phyloP scores from a whole-genome alignment of 495 filamentous ascomycete genomes.

The Xylaria cubensis region DNA sequence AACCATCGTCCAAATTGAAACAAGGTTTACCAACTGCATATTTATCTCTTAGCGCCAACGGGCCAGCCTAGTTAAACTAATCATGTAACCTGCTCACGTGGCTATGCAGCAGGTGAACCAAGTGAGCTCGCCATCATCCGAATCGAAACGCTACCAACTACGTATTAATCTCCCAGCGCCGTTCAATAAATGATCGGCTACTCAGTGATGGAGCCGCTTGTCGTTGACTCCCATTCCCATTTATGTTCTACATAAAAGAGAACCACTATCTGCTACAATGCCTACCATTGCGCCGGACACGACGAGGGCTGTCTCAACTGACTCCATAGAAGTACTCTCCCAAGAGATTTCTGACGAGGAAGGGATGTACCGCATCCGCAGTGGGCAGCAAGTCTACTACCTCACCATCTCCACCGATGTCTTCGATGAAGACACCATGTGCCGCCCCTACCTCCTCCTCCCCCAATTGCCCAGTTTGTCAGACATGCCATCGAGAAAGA shows the following conservation, averaged over 20 bases:
- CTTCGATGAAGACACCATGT: conserved; percentile 30
- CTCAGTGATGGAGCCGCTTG: conserved; percentile 16
- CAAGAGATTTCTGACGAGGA: conserved; percentile 19
- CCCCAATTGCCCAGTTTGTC: conserved; percentile 8
- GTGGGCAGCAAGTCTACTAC: conserved; percentile 18
- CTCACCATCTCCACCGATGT: conserved; percentile 24
- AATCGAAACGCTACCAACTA: background rate
- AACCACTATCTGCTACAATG: conserved; percentile 14
- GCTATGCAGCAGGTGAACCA: too few relatives aligned
- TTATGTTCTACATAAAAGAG: conserved; percentile 11
- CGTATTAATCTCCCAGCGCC: conserved; percentile 14
- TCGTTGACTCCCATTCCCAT: conserved; percentile 4
- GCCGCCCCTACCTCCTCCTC: conserved; percentile 21
- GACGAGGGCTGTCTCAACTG: conserved; percentile 8
- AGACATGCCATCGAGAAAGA: conserved; percentile 25
- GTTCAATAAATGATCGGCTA: conserved; percentile 12
- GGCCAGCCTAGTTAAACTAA: too few relatives aligned
- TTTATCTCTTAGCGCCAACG: conserved; percentile 17
- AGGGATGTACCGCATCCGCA: conserved; percentile 16
- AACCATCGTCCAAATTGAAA: too few relatives aligned
- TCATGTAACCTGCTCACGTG: too few relatives aligned
- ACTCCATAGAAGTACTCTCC: conserved; percentile 19
- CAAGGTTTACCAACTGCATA: conserved; percentile 12
- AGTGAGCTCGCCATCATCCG: too few relatives aligned
- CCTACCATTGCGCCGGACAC: conserved; percentile 18